A percentile compares a stretch with the other conserved stretches of the same genome.
These are phyloP conservation scores for Amaranthus cruentus DNA, from an alignment of 148 eudicot species.

Conservation along the genomic window DNA sequence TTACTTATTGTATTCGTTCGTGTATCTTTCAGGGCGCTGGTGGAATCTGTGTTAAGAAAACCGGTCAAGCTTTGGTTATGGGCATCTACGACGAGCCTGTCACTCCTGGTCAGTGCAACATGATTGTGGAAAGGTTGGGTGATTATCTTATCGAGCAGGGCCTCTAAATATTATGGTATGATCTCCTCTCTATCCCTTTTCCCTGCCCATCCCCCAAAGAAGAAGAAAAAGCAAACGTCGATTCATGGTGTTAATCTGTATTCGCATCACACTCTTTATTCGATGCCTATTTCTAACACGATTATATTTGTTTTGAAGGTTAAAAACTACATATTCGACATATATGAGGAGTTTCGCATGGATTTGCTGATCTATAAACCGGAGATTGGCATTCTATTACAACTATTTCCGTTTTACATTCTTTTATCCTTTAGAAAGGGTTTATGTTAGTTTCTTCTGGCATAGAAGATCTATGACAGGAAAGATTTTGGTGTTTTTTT, in stretches of 20 bases:
- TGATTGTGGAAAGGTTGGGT: conserved; percentile 36
- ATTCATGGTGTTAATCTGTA: not conserved
- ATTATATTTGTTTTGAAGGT: conserved; percentile 22
- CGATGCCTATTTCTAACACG: not conserved
- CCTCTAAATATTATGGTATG: conserved; percentile 30
- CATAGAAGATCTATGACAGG: conserved; percentile 24
- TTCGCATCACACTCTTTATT: not conserved
- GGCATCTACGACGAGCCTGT: conserved; percentile 51
- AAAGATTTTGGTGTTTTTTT: conserved; percentile 9
- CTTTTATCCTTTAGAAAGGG: not conserved
- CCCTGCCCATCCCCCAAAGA: not conserved
- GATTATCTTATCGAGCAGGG: conserved; percentile 45
- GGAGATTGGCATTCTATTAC: conserved; percentile 15
- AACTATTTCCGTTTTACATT: conserved; percentile 15
- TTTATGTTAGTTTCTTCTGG: conserved; percentile 21
- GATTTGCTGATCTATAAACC: conserved; percentile 20
- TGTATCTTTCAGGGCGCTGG: conserved; percentile 41
- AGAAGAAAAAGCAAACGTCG: too few relatives aligned
- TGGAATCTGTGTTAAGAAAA: conserved; percentile 52
- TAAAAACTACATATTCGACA: conserved; percentile 11
- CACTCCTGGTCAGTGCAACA: conserved; percentile 48
- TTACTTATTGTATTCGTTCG: not conserved
- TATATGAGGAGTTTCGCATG: conserved; percentile 29
- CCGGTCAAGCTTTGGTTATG: conserved; percentile 35
- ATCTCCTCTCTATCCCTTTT: not conserved